A percentile compares a stretch with the other conserved stretches of the same genome.
Evolutionary conservation across 2,329 filamentous ascomycete species (phyloP).

Genomic region (Purpureocillium lavendulum): DNA sequence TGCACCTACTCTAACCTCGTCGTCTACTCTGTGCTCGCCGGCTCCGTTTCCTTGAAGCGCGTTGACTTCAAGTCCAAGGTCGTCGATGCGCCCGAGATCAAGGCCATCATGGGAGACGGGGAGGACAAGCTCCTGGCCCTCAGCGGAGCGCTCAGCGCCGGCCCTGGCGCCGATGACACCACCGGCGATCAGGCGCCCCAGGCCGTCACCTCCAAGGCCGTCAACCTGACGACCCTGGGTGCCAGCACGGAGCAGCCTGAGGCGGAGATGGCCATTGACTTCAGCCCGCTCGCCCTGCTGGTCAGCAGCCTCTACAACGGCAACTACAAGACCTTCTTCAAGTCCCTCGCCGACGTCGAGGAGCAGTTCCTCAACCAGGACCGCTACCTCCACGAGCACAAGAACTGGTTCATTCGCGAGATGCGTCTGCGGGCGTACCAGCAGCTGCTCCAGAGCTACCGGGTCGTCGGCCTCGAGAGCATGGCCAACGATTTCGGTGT

Average conservation of each 20-base stretch:
- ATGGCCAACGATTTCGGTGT: slow-evolving; percentile 98
- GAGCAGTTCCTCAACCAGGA: slow-evolving; percentile 91
- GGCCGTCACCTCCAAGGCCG: slow-evolving; percentile 47
- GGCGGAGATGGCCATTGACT: slow-evolving; percentile 76
- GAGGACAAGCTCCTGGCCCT: slow-evolving; percentile 83
- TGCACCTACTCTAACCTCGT: slow-evolving; percentile 95
- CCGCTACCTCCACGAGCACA: slow-evolving; percentile 91
- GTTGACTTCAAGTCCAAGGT: slow-evolving; percentile 99
- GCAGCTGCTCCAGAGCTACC: slow-evolving; percentile 94
- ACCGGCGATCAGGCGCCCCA: slow-evolving; percentile 52
- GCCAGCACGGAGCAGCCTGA: slow-evolving; percentile 64
- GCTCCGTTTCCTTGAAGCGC: slow-evolving; percentile 87
- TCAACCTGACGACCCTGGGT: slow-evolving; percentile 84
- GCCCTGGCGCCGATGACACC: slow-evolving; percentile 72
- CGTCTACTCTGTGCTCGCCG: slow-evolving; percentile 90
- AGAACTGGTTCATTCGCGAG: slow-evolving; percentile 94
- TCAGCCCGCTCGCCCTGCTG: slow-evolving; percentile 76
- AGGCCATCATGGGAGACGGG: slow-evolving; percentile 84
- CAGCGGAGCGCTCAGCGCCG: slow-evolving; percentile 70
- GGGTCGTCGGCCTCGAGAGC: slow-evolving; percentile 90
- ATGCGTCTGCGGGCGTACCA: slow-evolving; percentile 96
- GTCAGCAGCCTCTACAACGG: slow-evolving; percentile 90
- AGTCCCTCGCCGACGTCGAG: slow-evolving; percentile 80
- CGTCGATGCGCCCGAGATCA: slow-evolving; percentile 96
- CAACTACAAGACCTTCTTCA: slow-evolving; percentile 91